A percentile compares a stretch with the other conserved stretches of the same genome.
phyloP scores from a whole-genome alignment of 208 protist species.

The Jaenimonas drosophilae region DNA sequence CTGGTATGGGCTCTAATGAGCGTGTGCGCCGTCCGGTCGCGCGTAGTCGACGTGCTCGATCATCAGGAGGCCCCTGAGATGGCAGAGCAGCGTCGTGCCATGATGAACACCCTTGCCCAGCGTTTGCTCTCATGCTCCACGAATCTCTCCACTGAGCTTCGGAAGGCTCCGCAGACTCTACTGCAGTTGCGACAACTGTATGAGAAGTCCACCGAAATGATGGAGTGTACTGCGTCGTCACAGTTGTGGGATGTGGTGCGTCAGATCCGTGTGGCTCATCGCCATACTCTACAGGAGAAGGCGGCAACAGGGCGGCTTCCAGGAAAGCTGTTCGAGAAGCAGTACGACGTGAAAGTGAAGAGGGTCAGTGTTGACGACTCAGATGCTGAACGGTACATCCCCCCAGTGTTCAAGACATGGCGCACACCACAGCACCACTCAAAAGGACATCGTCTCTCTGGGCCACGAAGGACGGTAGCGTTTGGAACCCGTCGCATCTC shows the following conservation, averaged over 20 bases:
- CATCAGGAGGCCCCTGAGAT: constrained; percentile 14
- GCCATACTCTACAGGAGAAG: constrained; percentile 10
- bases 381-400: constrained; percentile 48
- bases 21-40: neutral
- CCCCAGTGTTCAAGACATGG: constrained; percentile 71
- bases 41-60: constrained; percentile 50
- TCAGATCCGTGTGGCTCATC: constrained; percentile 35
- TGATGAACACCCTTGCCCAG: constrained; percentile 12
- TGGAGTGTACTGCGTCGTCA: constrained; percentile 17
- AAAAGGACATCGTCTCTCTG: constrained; percentile 12
- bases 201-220: constrained; percentile 29
- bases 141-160: constrained; percentile 6
- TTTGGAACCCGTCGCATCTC: constrained; percentile 75
- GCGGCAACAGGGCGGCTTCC: constrained; percentile 6
- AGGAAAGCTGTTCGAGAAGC: constrained; percentile 29
- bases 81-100: constrained; percentile 5
- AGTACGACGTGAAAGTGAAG: constrained; percentile 53
- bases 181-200: constrained; percentile 52
- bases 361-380: constrained; percentile 22
- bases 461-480: constrained; percentile 13
- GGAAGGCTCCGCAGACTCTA: constrained; percentile 28
- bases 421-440: constrained; percentile 28
- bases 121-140: constrained; percentile 5
- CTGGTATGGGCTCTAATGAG: neutral
- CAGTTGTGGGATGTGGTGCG: constrained; percentile 67